Conservation (phyloP, 306 rosid genomes). For the Cercis canadensis region DNA sequence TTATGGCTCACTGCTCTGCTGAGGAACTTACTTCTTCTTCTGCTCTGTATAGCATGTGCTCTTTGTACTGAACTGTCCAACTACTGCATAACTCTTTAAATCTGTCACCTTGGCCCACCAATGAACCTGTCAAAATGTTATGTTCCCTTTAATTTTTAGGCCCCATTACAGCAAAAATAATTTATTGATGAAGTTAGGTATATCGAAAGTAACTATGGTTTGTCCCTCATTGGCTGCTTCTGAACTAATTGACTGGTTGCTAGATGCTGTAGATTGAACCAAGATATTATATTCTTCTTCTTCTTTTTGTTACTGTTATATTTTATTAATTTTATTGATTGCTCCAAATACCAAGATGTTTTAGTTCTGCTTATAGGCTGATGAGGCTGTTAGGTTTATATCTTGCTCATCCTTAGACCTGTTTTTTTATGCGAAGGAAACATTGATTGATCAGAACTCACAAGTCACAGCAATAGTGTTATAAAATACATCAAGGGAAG, state of each 20-base stretch:
- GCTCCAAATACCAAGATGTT: too few species aligned
- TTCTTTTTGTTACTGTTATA: too few species aligned
- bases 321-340: constrained; percentile 16
- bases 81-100: constrained; percentile 45
- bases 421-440: too few species aligned
- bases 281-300: constrained; percentile 5
- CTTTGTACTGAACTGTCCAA: constrained; percentile 56
- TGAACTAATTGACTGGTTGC: constrained; percentile 37
- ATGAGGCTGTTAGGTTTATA: too few species aligned
- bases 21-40: constrained; percentile 50
- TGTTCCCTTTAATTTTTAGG: constrained; percentile 45
- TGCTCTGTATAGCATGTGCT: constrained; percentile 61
- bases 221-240: constrained; percentile 40
- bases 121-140: constrained; percentile 45
- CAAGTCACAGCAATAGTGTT: too few species aligned
- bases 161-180: constrained; percentile 41
- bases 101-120: constrained; percentile 55
- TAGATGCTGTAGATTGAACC: constrained; percentile 30
- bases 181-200: constrained; percentile 50
- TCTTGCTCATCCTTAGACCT: too few species aligned
- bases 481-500: too few species aligned
- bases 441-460: too few species aligned
- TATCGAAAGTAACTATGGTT: constrained; percentile 18
- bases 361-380: too few species aligned
- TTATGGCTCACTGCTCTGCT: constrained; percentile 44